Evolutionary conservation across 306 rosid species (phyloP).

Genomic region (Casuarina cunninghamiana): DNA sequence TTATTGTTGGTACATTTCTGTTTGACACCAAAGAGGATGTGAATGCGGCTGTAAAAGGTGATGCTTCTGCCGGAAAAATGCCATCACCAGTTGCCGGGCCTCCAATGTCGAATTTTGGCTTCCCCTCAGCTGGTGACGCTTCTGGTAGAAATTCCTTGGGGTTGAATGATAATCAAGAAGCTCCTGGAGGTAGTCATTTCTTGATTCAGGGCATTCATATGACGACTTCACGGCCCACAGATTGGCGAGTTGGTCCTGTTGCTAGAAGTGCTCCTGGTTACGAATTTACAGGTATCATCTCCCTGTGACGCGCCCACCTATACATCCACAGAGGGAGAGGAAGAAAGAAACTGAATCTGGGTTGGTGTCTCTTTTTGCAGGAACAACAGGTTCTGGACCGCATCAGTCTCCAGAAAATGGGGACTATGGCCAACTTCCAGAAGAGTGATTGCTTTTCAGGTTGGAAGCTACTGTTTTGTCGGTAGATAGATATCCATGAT

Average conservation of each 20-base stretch:
- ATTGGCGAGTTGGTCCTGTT: slow-evolving; percentile 71
- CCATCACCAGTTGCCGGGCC: slow-evolving; percentile 62
- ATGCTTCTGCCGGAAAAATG: slow-evolving; percentile 64
- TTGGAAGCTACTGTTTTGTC: slow-evolving; percentile 29
- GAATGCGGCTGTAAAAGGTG: slow-evolving; percentile 55
- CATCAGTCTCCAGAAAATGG: slow-evolving; percentile 91
- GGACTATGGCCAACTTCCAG: slow-evolving; percentile 79
- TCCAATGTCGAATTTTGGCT: slow-evolving; percentile 54
- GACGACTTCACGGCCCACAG: slow-evolving; percentile 55
- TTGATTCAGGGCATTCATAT: slow-evolving; percentile 75
- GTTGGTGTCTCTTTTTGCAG: slow-evolving; percentile 37
- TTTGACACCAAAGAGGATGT: slow-evolving; percentile 68
- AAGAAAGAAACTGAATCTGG: background rate
- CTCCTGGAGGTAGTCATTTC: slow-evolving; percentile 69
- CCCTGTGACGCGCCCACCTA: background rate
- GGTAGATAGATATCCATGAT: slow-evolving; percentile 64
- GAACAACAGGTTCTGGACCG: slow-evolving; percentile 57
- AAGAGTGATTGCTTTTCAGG: slow-evolving; percentile 39
- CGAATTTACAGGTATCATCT: slow-evolving; percentile 66
- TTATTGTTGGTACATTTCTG: slow-evolving; percentile 81
- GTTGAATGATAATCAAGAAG: slow-evolving; percentile 74
- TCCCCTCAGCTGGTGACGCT: slow-evolving; percentile 57
- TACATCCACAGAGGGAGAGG: too few species aligned
- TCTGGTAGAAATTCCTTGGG: slow-evolving; percentile 56
- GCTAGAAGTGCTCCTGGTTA: slow-evolving; percentile 49